Evolutionary conservation across 345 rosid genomes (phyloP), one percentile per base, ranked within the genome.

Genomic region (Dipteronia dyeriana): DNA sequence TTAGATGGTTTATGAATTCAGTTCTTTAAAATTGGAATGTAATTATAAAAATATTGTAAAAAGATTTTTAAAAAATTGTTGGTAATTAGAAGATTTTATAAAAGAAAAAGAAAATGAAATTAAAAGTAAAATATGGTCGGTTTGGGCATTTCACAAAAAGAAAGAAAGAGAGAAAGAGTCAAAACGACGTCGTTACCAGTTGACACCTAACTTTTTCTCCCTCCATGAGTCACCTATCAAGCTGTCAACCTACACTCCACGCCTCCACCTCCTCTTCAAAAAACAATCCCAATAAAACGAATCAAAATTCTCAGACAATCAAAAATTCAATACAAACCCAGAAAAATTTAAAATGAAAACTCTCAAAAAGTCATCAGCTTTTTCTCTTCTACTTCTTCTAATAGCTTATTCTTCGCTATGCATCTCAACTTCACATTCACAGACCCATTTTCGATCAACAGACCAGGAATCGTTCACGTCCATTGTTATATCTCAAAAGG

Each of bases 381-480:
- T 80, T 69, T 54, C 75, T 67, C 23, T 45, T 19, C 62, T 83
- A 74, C 26, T 83, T 10, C 80, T 87, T 57, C 77, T 91, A 1
- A 25, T 81, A 47, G 34, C 69, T 67, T 68, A 75, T 11, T 73
- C 85, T 71, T 73, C 20, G 39, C 26, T 83, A 43, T 62, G 86
- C 20, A 16, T 77, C 23, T 68, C 80, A 57, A 19, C 25, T 19
- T n/a, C 62, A 19, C 10, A 57, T 20, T 71, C 85, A 17, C 54
- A 54, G 7, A 34, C 87, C 29, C 70, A 75, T 16, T 77, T 31
- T n/a, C 74, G 54, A 51, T 66, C 38, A 0, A 61, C 90, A 45
- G 61, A 51, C 83, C 26, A 3, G 9, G 84, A 87, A 29, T 86
- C 95, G 63, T 95, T 91, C 90, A 95, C 94, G 70, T 90, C 98